These are phyloP conservation scores for Psidium guajava DNA, from an alignment of 345 rosid genomes.

Conservation along the genomic window DNA sequence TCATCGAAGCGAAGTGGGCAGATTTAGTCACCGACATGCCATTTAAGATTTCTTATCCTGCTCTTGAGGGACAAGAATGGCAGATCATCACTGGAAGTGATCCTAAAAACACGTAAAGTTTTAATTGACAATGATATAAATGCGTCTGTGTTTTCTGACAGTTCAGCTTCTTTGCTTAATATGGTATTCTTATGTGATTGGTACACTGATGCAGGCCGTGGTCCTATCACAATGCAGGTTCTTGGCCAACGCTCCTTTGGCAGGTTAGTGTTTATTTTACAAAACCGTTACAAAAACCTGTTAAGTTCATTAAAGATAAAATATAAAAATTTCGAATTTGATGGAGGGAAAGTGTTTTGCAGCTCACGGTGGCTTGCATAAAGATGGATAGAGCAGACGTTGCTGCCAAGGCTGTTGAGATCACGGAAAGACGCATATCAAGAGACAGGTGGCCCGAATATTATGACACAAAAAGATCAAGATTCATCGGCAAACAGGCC, in stretches of 20 bases:
- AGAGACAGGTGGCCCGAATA: conserved; percentile 48
- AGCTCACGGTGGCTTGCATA: conserved; percentile 43
- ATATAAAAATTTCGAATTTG: neutral
- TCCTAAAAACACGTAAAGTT: conserved; percentile 76
- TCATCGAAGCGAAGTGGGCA: conserved; percentile 72
- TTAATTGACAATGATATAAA: neutral
- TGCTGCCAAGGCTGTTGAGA: conserved; percentile 27
- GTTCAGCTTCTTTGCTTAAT: neutral
- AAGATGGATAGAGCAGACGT: conserved; percentile 44
- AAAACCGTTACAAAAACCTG: neutral
- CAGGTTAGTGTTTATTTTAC: conserved; percentile 41
- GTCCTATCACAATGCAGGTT: conserved; percentile 94
- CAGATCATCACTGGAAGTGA: conserved; percentile 86
- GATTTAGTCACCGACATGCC: conserved; percentile 85
- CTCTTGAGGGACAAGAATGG: conserved; percentile 82
- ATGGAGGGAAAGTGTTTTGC: conserved; percentile 2
- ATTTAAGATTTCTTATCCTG: conserved; percentile 84
- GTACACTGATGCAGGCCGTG: conserved; percentile 56
- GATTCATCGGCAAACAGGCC: conserved; percentile 40
- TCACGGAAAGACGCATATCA: conserved; percentile 29
- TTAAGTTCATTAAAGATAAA: neutral
- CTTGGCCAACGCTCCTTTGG: conserved; percentile 98
- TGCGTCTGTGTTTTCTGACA: neutral
- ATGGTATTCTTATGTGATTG: neutral
- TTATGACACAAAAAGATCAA: conserved; percentile 37